A percentile compares a stretch with the other conserved stretches of the same genome.
Evolutionary conservation across 495 filamentous ascomycete species (phyloP).

Genomic region (Pyronema omphalodes): DNA sequence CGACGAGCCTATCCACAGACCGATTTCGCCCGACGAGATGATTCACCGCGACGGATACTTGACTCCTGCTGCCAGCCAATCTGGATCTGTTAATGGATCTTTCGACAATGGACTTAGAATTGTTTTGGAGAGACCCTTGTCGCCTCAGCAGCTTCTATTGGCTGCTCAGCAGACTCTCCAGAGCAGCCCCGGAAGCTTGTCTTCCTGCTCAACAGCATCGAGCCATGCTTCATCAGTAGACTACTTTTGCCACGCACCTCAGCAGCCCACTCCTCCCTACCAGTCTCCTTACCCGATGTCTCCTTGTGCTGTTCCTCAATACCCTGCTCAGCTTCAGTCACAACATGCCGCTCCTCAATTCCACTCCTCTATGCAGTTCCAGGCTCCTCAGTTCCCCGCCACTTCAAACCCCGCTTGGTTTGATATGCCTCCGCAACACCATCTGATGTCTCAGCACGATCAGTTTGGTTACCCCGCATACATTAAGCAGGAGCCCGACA

Average conservation of each 20-base stretch:
- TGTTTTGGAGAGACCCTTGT: conserved; percentile 20
- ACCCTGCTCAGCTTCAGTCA: conserved; percentile 14
- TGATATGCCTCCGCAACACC: conserved; percentile 18
- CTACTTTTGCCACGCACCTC: conserved; percentile 21
- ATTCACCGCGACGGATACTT: conserved; percentile 34
- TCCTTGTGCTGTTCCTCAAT: conserved; percentile 14
- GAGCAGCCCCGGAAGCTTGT: conserved; percentile 35
- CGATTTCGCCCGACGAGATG: conserved; percentile 26
- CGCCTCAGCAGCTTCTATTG: conserved; percentile 21
- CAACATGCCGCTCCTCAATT: conserved; percentile 16
- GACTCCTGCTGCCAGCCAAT: conserved; percentile 27
- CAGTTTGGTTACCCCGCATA: conserved; percentile 10
- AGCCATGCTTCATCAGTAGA: conserved; percentile 18
- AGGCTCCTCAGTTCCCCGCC: neutral
- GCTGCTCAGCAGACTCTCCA: conserved; percentile 26
- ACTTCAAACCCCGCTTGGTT: conserved; percentile 13
- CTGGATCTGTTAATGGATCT: conserved; percentile 25
- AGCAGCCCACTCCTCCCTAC: conserved; percentile 7
- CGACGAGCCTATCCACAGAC: conserved; percentile 16
- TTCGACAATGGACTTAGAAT: conserved; percentile 30
- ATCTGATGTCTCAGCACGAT: conserved; percentile 13
- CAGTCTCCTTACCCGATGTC: conserved; percentile 19
- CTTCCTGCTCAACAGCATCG: conserved; percentile 27
- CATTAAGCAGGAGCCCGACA: conserved; percentile 22
- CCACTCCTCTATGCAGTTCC: neutral